Evolutionary conservation across 345 rosid species (phyloP).

Genomic region (Eucalyptus pauciflora): DNA sequence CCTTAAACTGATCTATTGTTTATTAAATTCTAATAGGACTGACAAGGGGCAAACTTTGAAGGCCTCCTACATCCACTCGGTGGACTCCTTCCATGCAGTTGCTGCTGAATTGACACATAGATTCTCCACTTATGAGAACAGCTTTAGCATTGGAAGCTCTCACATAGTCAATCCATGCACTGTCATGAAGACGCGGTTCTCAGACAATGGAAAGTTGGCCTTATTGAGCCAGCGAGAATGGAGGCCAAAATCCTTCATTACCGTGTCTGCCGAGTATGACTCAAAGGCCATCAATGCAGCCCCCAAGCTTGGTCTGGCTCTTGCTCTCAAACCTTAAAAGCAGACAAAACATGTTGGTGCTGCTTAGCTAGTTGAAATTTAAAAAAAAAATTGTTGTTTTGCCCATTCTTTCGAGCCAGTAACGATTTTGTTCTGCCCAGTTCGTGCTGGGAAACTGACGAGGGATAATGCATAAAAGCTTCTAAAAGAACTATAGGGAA

Average conservation of each 20-base stretch:
- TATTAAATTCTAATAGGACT: constrained; percentile 14
- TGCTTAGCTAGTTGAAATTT: neutral
- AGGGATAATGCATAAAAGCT: neutral
- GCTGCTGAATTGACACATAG: constrained; percentile 76
- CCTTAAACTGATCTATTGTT: neutral
- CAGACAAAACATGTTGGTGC: neutral
- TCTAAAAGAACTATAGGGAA: neutral
- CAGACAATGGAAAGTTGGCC: constrained; percentile 51
- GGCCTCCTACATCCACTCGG: constrained; percentile 57
- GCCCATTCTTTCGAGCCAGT: neutral
- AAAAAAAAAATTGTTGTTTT: neutral
- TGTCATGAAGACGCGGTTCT: constrained; percentile 41
- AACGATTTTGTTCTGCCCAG: neutral
- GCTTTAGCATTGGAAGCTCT: constrained; percentile 53
- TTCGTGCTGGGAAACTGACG: neutral
- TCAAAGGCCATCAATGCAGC: constrained; percentile 35
- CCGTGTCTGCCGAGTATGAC: constrained; percentile 65
- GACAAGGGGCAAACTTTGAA: constrained; percentile 70
- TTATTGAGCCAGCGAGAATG: constrained; percentile 61
- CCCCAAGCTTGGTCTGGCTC: constrained; percentile 64
- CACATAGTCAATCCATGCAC: constrained; percentile 47
- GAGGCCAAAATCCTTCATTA: constrained; percentile 67
- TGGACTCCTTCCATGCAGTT: constrained; percentile 40
- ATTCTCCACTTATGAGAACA: constrained; percentile 43
- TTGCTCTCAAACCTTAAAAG: constrained; percentile 68